Conservation (phyloP, 2,329 filamentous ascomycete species). For the Fusarium armeniacum region DNA sequence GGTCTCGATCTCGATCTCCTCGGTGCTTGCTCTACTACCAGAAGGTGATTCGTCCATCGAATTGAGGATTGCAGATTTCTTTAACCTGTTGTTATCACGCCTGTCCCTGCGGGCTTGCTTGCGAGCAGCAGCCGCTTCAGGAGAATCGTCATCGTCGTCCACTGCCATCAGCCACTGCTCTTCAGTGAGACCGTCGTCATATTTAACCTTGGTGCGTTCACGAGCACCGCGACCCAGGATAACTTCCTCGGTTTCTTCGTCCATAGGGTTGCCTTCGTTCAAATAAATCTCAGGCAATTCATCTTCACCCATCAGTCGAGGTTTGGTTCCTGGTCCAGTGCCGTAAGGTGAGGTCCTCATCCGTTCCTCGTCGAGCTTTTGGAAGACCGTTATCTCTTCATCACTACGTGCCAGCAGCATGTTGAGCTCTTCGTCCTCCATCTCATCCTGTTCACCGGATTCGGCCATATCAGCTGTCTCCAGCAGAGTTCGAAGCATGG, state of each 20-base stretch:
- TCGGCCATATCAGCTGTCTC: slow-evolving; percentile 83
- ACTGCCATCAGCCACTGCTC: slow-evolving; percentile 99
- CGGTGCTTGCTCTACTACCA: slow-evolving; percentile 85
- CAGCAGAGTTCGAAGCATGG: slow-evolving; percentile 92
- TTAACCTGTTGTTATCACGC: slow-evolving; percentile 81
- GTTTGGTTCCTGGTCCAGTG: slow-evolving; percentile 71
- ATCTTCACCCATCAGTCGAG: slow-evolving; percentile 86
- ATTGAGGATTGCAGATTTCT: slow-evolving; percentile 60
- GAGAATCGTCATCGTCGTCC: slow-evolving; percentile 93
- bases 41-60: slow-evolving; percentile 77
- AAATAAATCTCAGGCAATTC: slow-evolving; percentile 97
- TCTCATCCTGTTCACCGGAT: slow-evolving; percentile 86
- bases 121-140: slow-evolving; percentile 91
- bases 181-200: slow-evolving; percentile 97
- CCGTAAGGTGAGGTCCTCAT: slow-evolving; percentile 78
- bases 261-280: slow-evolving; percentile 85
- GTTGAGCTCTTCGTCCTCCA: slow-evolving; percentile 98
- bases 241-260: slow-evolving; percentile 79
- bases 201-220: slow-evolving; percentile 93
- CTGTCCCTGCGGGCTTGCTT: slow-evolving; percentile 89
- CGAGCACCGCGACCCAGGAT: slow-evolving; percentile 88
- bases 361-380: slow-evolving; percentile 84
- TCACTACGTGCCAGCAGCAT: slow-evolving; percentile 92
- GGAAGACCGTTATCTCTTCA: slow-evolving; percentile 82
- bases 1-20: slow-evolving; percentile 77